Evolutionary conservation across 2,329 filamentous ascomycete genomes (phyloP).

Genomic region (Talaromyces sp.): DNA sequence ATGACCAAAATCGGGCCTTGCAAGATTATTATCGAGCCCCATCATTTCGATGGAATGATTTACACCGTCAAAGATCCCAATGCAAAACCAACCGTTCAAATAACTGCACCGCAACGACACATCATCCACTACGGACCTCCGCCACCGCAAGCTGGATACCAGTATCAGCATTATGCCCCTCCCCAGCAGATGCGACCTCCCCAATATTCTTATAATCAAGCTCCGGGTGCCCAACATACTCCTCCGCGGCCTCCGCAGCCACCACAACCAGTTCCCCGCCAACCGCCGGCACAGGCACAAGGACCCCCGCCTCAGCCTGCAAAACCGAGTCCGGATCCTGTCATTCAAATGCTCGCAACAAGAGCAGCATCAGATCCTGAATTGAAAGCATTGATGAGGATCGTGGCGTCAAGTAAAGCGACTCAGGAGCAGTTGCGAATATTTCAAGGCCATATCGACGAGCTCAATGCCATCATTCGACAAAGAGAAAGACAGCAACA

Average conservation of each 20-base stretch:
- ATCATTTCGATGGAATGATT: constrained; percentile 58
- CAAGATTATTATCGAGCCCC: constrained; percentile 59
- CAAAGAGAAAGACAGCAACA: constrained; percentile 34
- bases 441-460: constrained; percentile 51
- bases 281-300: constrained; percentile 25
- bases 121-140: constrained; percentile 43
- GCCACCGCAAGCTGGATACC: constrained; percentile 36
- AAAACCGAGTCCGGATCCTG: constrained; percentile 47
- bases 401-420: constrained; percentile 49
- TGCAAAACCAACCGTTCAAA: constrained; percentile 37
- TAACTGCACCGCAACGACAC: constrained; percentile 38
- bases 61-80: constrained; percentile 53
- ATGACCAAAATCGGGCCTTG: constrained; percentile 56
- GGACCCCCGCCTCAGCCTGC: constrained; percentile 33
- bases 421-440: constrained; percentile 47
- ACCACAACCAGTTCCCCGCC: constrained; percentile 24
- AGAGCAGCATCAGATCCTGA: constrained; percentile 48
- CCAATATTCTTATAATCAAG: constrained; percentile 24
- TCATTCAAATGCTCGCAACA: constrained; percentile 53
- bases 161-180: constrained; percentile 40
- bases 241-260: constrained; percentile 24
- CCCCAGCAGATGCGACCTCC: constrained; percentile 29
- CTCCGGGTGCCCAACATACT: constrained; percentile 24
- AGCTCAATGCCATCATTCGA: constrained; percentile 49
- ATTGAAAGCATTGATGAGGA: constrained; percentile 49